Evolutionary conservation across 768 basidiomycete species (phyloP), one percentile per base, ranked within the genome.

Genomic region (Trametes cubensis): DNA sequence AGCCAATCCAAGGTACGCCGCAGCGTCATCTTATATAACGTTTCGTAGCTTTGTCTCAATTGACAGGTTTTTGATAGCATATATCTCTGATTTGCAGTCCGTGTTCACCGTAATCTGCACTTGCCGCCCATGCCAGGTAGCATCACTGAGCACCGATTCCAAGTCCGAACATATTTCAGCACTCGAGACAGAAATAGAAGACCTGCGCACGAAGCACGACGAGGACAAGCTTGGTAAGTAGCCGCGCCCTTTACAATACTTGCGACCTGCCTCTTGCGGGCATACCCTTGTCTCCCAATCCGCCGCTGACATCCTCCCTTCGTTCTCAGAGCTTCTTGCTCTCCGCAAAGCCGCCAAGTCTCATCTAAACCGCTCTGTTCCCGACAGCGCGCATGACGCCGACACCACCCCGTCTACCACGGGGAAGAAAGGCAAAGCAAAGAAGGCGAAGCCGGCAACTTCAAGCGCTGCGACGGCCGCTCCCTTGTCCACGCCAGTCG

Each of bases 111-210:
- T 38, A 17, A 26, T 20, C n/a, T 51, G 58, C 23, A 7, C 49
- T 4, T 51, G 39, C 50, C 48, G 25, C 17, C 47, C 49, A 8
- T 50, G 40, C 45, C 48, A 34, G 17, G 18, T 47, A 21, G 25
- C n/a, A 8, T 20, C 48, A 49, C 14, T 18, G 11, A 15, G 25
- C 39, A 7, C 30, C 47, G n/a, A 41, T 65, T 3, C 59, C 59
- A 11, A 83, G 82, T 82, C 76, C 47, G 72, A 66, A 6, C 76
- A 75, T 56, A 82, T 77, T 1, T 69, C 80, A n/a, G 67, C 70
- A 23, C 68, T 84, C 23, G 82, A 84, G 60, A 72, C 65, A 51
- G 73, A 81, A 30, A 64, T 77, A 39, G 68, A 69, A 10, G 67
- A 64, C 7, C 69, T 85, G 52, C 74, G 77, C 61, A 71, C 70